Conservation (phyloP, 768 basidiomycete species). For the Mrakia hoshinonis region DNA sequence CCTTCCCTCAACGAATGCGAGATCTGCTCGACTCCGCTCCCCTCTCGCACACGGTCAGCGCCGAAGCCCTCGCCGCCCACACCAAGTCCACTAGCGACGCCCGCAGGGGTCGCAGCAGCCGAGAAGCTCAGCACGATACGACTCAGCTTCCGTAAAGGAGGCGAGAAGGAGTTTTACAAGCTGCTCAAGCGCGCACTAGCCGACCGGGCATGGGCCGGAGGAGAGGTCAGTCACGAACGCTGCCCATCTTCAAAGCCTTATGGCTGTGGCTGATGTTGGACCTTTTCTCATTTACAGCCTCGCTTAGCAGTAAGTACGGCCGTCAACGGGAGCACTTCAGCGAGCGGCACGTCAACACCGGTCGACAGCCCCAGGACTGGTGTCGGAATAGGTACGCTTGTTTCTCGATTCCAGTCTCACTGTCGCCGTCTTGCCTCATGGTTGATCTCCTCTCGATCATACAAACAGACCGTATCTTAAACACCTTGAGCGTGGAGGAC, state of each 20-base stretch:
- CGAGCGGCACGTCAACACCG: background rate
- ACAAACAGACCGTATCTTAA: constrained; percentile 16
- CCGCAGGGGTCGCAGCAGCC: background rate
- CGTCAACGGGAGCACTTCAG: background rate
- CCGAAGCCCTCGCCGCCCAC: constrained; percentile 31
- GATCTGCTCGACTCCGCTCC: constrained; percentile 69
- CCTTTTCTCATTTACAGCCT: background rate
- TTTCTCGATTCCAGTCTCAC: constrained; percentile 22
- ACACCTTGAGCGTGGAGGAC: background rate
- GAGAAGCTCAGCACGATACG: constrained; percentile 48
- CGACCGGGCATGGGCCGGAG: constrained; percentile 67
- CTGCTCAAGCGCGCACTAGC: constrained; percentile 62
- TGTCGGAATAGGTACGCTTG: constrained; percentile 49
- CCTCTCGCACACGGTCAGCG: constrained; percentile 35
- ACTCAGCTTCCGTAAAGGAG: constrained; percentile 84
- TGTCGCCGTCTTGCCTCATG: background rate
- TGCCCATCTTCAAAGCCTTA: too few species aligned
- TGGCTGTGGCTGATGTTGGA: too few species aligned
- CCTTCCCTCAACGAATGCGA: constrained; percentile 66
- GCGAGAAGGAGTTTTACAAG: constrained; percentile 73
- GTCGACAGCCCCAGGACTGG: background rate
- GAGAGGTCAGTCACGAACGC: background rate
- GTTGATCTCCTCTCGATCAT: too few species aligned
- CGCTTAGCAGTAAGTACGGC: background rate
- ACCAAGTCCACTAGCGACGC: background rate